Percentiles rank a stretch among this genome's conserved stretches.
Evolutionary conservation across 345 rosid genomes (phyloP).

Genomic region (Syzygium aromaticum): DNA sequence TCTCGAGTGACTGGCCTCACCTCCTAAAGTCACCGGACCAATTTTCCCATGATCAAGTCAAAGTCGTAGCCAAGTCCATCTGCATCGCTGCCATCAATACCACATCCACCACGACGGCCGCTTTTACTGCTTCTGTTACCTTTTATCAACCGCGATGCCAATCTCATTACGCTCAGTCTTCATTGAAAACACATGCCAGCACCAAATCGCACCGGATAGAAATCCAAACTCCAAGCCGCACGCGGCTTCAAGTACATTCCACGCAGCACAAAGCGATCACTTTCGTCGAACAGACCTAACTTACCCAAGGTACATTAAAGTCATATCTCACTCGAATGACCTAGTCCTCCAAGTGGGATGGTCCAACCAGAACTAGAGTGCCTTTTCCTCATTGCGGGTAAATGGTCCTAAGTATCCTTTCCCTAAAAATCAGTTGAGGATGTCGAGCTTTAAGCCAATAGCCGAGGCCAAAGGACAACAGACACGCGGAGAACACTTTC

Average conservation of each 20-base stretch:
- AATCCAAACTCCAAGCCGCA: too few species aligned
- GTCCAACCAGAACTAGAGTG: background rate
- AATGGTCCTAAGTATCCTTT: background rate
- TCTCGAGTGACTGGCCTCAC: background rate
- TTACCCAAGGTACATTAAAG: background rate
- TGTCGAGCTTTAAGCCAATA: background rate
- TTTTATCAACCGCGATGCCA: background rate
- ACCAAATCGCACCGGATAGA: background rate
- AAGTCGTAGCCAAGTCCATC: background rate
- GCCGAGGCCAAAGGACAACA: background rate
- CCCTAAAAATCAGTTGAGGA: background rate
- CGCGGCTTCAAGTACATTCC: background rate
- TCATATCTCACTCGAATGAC: background rate
- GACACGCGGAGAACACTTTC: background rate
- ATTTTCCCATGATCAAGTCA: background rate
- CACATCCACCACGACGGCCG: background rate
- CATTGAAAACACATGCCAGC: background rate
- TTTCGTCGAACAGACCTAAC: background rate
- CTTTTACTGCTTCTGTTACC: background rate
- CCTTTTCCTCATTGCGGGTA: background rate
- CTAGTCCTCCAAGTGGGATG: background rate
- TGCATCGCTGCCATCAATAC: background rate
- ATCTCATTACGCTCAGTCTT: background rate
- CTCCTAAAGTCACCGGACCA: background rate
- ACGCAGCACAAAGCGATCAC: background rate